Evolutionary conservation across 1,284 basidiomycete genomes (phyloP), one percentile per base, ranked within the genome.

Genomic region (Rhizoctonia solani): DNA sequence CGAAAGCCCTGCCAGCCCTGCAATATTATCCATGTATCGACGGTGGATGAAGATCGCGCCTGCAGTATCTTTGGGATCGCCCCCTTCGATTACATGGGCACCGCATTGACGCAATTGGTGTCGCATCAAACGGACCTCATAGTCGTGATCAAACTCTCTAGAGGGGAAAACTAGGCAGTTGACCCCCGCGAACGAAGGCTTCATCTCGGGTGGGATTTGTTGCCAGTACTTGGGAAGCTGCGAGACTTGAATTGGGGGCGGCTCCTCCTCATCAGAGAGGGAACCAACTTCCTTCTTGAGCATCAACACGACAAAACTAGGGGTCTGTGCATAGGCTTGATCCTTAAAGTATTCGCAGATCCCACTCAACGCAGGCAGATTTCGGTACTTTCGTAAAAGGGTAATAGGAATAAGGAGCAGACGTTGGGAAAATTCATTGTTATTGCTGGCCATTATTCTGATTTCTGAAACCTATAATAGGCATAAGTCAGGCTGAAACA

Each of bases 201-300:
- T 29, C n/a, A 52, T 6, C 8, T 52, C 47, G 8, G 59, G 59
- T 25, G 59, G 59, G 25, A 63, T 63, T 16, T 52, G 14, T 27
- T 63, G 59, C 59, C 59, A 63, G 14, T 63, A 34, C 21, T 63
- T 6, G 47, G 59, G 59, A 13, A 63, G n/a, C 19, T 52, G 47
- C 11, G 47, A 16, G 23, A 47, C 32, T 8, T 46, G 59, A n/a
- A 52, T 13, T 19, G 59, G 59, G 30, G 46, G 59, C 8, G 59
- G 59, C 21, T 5, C 19, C 21, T 30, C 23, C n/a, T 9, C 9
- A 25, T 63, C 59, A n/a, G n/a, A n/a, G 19, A 25, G 34, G 4
- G 34, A 19, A 6, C 44, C 19, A 6, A 19, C 14, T 4, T 34
- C 46, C 23, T 52, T 25, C 25, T 32, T 63, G 23, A 39, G 41